Percentiles rank a stretch among this genome's conserved stretches.
Conservation (phyloP, 345 rosid species). For the Eucalyptus virginea region DNA sequence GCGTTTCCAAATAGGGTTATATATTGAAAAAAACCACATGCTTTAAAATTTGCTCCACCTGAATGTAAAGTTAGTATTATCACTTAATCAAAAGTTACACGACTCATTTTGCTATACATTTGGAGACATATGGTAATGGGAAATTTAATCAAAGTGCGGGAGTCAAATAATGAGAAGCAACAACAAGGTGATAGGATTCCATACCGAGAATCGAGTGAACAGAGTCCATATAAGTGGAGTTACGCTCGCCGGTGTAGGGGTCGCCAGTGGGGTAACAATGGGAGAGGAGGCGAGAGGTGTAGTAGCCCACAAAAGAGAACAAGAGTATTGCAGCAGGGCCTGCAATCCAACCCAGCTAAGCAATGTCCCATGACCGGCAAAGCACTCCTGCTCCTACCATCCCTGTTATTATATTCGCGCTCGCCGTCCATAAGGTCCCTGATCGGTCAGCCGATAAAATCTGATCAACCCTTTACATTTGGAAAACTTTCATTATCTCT, state of each 20-base stretch:
- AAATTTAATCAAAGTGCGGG: not conserved
- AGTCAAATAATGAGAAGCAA: not conserved
- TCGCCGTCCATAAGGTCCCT: slow-evolving; percentile 77
- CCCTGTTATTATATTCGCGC: slow-evolving; percentile 65
- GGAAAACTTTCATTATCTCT: not conserved
- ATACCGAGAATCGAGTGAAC: slow-evolving; percentile 66
- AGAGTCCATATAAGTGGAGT: slow-evolving; percentile 66
- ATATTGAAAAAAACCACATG: slow-evolving; percentile 58
- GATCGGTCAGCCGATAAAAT: not conserved
- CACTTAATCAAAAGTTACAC: not conserved
- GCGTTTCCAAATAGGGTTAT: slow-evolving; percentile 51
- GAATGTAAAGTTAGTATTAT: not conserved
- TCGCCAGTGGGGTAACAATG: slow-evolving; percentile 61
- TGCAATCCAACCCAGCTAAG: slow-evolving; percentile 78
- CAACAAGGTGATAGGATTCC: not conserved
- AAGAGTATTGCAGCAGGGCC: slow-evolving; percentile 71
- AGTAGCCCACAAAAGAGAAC: slow-evolving; percentile 54
- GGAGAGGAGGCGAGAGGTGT: slow-evolving; percentile 55
- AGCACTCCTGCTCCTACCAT: slow-evolving; percentile 78
- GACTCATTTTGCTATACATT: not conserved
- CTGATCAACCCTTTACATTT: not conserved
- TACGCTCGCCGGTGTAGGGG: slow-evolving; percentile 45
- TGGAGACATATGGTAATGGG: not conserved
- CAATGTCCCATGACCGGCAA: slow-evolving; percentile 66
- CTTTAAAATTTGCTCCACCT: slow-evolving; percentile 61